A percentile compares a stretch with the other conserved stretches of the same genome.
Conservation (phyloP, 345 rosid genomes). For the Rhizophora mangle region DNA sequence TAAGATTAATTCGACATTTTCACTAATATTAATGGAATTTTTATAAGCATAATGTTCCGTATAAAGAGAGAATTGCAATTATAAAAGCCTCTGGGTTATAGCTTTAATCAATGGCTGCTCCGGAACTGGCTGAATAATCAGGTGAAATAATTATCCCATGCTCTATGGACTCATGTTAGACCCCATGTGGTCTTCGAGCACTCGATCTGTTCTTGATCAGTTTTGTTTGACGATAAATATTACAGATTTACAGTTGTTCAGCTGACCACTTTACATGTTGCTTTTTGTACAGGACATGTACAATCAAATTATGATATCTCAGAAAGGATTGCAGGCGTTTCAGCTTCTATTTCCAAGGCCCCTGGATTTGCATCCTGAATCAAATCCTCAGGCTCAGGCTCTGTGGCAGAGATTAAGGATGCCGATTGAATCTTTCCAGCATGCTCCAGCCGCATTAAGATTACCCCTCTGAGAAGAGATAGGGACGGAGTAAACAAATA, state of each 20-base stretch:
- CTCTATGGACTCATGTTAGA: no score
- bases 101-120: no score
- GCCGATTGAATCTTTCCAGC: conserved; percentile 93
- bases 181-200: no score
- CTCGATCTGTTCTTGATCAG: no score
- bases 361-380: background rate
- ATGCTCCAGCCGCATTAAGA: conserved; percentile 83
- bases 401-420: conserved; percentile 69
- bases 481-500: background rate
- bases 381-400: conserved; percentile 39
- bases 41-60: no score
- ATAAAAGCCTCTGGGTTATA: no score
- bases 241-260: background rate
- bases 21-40: no score
- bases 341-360: background rate
- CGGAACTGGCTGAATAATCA: no score
- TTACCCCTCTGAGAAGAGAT: conserved; percentile 63
- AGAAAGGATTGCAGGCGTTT: conserved; percentile 1
- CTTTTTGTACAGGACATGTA: conserved; percentile 9
- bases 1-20: no score
- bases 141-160: no score
- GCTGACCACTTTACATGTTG: background rate
- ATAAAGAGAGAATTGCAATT: no score
- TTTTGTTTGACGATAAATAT: no score
- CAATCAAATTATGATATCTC: conserved; percentile 9